phyloP scores from a whole-genome alignment of 2,329 filamentous ascomycete genomes.

The Ramularia collo-cygni region DNA sequence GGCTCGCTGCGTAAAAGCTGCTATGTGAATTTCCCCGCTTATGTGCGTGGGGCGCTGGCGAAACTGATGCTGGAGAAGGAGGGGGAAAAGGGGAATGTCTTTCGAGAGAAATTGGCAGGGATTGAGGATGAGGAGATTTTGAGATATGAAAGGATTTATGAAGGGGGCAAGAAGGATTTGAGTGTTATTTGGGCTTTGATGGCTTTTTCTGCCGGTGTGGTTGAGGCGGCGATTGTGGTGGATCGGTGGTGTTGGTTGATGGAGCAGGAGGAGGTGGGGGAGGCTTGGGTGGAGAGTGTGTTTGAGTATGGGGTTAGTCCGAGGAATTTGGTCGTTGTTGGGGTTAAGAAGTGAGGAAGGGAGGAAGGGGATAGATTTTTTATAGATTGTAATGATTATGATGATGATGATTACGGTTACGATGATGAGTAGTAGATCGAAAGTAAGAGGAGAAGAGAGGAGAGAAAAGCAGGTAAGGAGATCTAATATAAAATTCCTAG shows the following conservation, averaged over 20 bases:
- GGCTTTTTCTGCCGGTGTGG: conserved; percentile 85
- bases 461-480: too few relatives aligned
- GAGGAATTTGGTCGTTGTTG: conserved; percentile 86
- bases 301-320: conserved; percentile 85
- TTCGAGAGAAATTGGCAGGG: conserved; percentile 58
- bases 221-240: conserved; percentile 82
- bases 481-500: too few relatives aligned
- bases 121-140: conserved; percentile 71
- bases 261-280: conserved; percentile 63
- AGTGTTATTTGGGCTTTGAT: conserved; percentile 89
- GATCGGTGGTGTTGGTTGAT: conserved; percentile 83
- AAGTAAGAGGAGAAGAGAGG: too few relatives aligned
- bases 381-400: too few relatives aligned
- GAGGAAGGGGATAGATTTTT: background rate
- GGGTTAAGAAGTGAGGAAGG: conserved; percentile 56
- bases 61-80: conserved; percentile 61
- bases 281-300: conserved; percentile 86
- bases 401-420: too few relatives aligned
- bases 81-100: conserved; percentile 32
- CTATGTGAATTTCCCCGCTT: conserved; percentile 67
- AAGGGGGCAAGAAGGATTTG: conserved; percentile 66
- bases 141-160: conserved; percentile 60
- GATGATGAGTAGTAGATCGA: too few relatives aligned
- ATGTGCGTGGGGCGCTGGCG: conserved; percentile 70
- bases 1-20: conserved; percentile 75